Evolutionary conservation across 495 filamentous ascomycete genomes (phyloP).

Genomic region (Talaromyces stipitatus): DNA sequence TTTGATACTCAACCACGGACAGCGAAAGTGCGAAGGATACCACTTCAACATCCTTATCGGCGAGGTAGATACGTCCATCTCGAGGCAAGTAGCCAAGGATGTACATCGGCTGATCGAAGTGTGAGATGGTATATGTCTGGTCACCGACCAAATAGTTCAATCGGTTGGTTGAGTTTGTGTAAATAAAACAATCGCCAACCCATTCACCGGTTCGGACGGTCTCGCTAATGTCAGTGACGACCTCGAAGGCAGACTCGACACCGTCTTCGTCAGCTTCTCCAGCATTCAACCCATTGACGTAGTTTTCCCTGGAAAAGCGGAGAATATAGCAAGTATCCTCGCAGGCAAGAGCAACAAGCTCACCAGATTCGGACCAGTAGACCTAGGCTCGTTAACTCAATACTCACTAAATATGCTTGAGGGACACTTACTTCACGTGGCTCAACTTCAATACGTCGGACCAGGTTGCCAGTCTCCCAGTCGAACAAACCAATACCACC

Average conservation of each 20-base stretch:
- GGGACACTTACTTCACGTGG: constrained; percentile 56
- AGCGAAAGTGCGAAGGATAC: constrained; percentile 88
- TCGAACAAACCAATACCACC: constrained; percentile 94
- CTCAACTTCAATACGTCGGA: constrained; percentile 92
- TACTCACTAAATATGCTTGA: neutral
- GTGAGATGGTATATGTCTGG: constrained; percentile 96
- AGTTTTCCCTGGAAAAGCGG: constrained; percentile 81
- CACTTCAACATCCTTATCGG: constrained; percentile 89
- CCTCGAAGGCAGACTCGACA: constrained; percentile 93
- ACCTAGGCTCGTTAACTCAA: constrained; percentile 44
- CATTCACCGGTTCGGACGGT: constrained; percentile 91
- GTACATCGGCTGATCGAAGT: constrained; percentile 94
- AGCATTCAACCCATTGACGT: constrained; percentile 68
- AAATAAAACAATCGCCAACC: constrained; percentile 98
- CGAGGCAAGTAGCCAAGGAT: constrained; percentile 90
- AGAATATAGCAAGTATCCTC: constrained; percentile 95
- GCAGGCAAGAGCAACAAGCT: constrained; percentile 86
- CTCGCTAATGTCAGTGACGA: constrained; percentile 92
- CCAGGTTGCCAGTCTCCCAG: constrained; percentile 83
- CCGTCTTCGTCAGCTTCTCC: constrained; percentile 89
- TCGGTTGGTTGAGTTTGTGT: constrained; percentile 93
- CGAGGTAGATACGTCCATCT: constrained; percentile 86
- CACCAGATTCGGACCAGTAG: constrained; percentile 96
- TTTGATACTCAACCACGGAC: constrained; percentile 95
- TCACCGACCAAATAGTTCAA: constrained; percentile 98